These are phyloP conservation scores for Xylaria venustula DNA, from an alignment of 495 filamentous ascomycete genomes.

Conservation along the genomic window DNA sequence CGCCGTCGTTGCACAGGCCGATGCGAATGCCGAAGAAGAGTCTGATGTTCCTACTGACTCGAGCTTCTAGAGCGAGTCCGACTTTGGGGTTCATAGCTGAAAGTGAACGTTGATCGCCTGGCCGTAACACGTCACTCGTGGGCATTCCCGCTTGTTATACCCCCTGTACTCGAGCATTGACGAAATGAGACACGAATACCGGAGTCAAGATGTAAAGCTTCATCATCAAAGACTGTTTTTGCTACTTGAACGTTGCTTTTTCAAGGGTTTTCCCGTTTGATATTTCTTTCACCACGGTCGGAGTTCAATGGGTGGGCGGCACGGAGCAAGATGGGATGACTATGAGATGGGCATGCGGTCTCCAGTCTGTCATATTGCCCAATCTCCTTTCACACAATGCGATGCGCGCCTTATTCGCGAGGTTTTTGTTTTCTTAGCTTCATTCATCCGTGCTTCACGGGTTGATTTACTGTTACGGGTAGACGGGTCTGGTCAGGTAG, in stretches of 20 bases:
- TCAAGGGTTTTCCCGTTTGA: background rate
- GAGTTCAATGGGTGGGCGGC: background rate
- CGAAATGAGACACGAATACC: background rate
- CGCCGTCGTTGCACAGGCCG: too few species aligned
- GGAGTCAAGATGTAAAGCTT: background rate
- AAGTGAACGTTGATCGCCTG: background rate
- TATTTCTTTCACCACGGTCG: background rate
- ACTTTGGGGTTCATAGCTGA: background rate
- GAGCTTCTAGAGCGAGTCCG: constrained; percentile 5
- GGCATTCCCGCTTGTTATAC: background rate
- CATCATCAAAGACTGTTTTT: background rate
- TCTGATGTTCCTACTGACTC: background rate
- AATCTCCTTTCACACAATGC: too few species aligned
- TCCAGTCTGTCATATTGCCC: too few species aligned
- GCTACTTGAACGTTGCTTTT: background rate
- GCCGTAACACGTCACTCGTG: background rate
- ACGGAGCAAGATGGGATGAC: background rate
- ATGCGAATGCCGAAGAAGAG: background rate
- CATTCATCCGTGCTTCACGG: background rate
- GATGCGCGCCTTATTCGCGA: background rate
- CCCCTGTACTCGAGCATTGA: background rate
- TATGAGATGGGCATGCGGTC: background rate
- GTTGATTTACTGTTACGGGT: too few species aligned
- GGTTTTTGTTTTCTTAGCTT: background rate
- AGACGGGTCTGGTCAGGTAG: background rate